Evolutionary conservation across 2,329 filamentous ascomycete species (phyloP).

Genomic region (Fusarium decemcellulare): DNA sequence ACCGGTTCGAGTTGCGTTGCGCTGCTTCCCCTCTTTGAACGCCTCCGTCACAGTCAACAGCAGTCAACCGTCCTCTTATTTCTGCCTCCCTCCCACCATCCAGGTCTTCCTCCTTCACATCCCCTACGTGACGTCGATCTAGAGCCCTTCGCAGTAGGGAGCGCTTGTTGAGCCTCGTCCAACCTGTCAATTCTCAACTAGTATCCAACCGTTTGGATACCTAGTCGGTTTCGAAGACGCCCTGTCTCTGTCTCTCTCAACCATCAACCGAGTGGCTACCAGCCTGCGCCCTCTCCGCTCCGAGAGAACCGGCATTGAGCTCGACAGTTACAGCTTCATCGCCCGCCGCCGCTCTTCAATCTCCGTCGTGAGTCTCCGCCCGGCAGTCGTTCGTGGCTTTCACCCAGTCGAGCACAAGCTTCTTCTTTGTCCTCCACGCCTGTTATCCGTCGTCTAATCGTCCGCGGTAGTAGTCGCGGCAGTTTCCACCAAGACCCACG

Average conservation of each 20-base stretch:
- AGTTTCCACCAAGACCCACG: conserved; percentile 20
- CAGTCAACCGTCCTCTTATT: conserved; percentile 22
- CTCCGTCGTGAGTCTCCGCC: conserved; percentile 21
- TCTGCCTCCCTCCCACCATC: conserved; percentile 37
- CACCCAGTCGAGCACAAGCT: neutral
- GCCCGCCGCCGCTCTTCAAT: conserved; percentile 30
- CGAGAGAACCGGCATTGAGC: conserved; percentile 3
- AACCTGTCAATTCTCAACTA: conserved; percentile 12
- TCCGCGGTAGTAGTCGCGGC: conserved; percentile 31
- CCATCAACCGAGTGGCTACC: conserved; percentile 30
- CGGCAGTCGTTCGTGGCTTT: conserved; percentile 6
- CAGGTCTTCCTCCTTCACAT: conserved; percentile 22
- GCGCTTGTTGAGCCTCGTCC: conserved; percentile 17
- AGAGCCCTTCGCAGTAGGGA: conserved; percentile 25
- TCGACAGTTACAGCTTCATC: conserved; percentile 5
- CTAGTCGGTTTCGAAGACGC: neutral
- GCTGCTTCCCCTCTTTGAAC: neutral
- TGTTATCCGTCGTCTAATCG: conserved; percentile 16
- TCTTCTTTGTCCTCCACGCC: conserved; percentile 1
- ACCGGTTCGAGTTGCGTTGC: too few species aligned
- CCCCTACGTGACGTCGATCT: conserved; percentile 33
- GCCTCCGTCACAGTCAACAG: neutral
- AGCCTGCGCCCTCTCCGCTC: conserved; percentile 23
- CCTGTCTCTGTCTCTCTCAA: conserved; percentile 13
- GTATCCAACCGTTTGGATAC: neutral